A percentile compares a stretch with the other conserved stretches of the same genome.
phyloP scores from a whole-genome alignment of 1,284 basidiomycete species.

The Leucoagaricus sp. region DNA sequence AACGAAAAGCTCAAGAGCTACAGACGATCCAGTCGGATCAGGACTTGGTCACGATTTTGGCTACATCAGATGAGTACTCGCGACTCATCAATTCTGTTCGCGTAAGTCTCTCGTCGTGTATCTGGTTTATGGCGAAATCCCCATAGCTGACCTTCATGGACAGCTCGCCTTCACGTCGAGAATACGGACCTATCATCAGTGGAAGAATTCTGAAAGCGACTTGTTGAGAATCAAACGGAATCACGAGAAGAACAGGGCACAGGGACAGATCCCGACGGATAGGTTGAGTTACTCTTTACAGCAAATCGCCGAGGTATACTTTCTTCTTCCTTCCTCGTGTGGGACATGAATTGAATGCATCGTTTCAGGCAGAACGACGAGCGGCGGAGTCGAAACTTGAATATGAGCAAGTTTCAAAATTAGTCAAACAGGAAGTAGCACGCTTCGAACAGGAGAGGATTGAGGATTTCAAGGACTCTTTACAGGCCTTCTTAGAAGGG shows the following conservation, averaged over 20 bases:
- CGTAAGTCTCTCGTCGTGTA: conserved; percentile 44
- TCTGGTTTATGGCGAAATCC: neutral
- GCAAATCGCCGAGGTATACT: conserved; percentile 74
- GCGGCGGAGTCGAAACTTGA: conserved; percentile 82
- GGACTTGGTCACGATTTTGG: conserved; percentile 78
- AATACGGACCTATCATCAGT: conserved; percentile 78
- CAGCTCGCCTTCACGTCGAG: conserved; percentile 87
- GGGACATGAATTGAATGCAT: neutral
- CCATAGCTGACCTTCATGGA: neutral
- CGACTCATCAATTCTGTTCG: conserved; percentile 89
- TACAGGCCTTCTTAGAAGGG: conserved; percentile 80
- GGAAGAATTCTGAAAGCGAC: conserved; percentile 82
- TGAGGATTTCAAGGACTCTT: conserved; percentile 80
- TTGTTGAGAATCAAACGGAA: conserved; percentile 68
- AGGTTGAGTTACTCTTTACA: conserved; percentile 67
- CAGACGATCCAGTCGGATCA: conserved; percentile 75
- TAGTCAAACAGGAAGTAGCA: conserved; percentile 91
- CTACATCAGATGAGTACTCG: conserved; percentile 90
- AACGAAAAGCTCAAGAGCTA: conserved; percentile 68
- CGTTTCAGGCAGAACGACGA: conserved; percentile 76
- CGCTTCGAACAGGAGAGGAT: conserved; percentile 93
- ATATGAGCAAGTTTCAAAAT: conserved; percentile 84
- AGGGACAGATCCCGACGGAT: conserved; percentile 69
- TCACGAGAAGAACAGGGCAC: conserved; percentile 81
- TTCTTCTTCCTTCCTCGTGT: conserved; percentile 4